phyloP scores from a whole-genome alignment of 2,329 filamentous ascomycete genomes.

The Verticillium zaregamsianum region DNA sequence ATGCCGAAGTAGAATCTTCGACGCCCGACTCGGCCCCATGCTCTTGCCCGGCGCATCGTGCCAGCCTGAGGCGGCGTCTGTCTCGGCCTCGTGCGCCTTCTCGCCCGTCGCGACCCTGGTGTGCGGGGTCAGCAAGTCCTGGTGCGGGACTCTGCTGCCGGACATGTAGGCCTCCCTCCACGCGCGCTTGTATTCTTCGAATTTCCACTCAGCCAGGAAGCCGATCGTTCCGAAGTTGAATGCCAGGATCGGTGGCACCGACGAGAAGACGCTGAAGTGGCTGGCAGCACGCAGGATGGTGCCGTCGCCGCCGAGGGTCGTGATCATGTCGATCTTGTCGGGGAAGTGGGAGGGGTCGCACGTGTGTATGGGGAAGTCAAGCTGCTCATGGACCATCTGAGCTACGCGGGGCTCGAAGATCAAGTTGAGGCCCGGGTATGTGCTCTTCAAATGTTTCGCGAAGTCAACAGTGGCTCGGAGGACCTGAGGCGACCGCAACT shows the following conservation, averaged over 20 bases:
- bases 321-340: constrained; percentile 80
- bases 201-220: constrained; percentile 96
- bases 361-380: constrained; percentile 72
- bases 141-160: constrained; percentile 48
- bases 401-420: constrained; percentile 80
- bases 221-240: constrained; percentile 97
- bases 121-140: constrained; percentile 35
- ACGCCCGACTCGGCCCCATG: constrained; percentile 69
- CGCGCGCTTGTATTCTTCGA: constrained; percentile 84
- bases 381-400: constrained; percentile 60
- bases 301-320: constrained; percentile 89
- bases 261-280: constrained; percentile 65
- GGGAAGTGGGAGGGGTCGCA: constrained; percentile 52
- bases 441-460: constrained; percentile 68
- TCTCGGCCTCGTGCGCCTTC: constrained; percentile 16
- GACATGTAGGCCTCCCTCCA: constrained; percentile 92
- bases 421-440: constrained; percentile 77
- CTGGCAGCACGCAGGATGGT: constrained; percentile 84
- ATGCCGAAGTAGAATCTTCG: constrained; percentile 81
- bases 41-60: constrained; percentile 73
- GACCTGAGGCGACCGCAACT: constrained; percentile 52
- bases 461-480: constrained; percentile 49
- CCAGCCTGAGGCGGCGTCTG: constrained; percentile 48
- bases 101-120: constrained; percentile 29
- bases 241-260: constrained; percentile 84